A percentile compares a stretch with the other conserved stretches of the same genome.
These are phyloP conservation scores for Hypoxylon fragiforme DNA, from an alignment of 495 filamentous ascomycete genomes.

Conservation along the genomic window DNA sequence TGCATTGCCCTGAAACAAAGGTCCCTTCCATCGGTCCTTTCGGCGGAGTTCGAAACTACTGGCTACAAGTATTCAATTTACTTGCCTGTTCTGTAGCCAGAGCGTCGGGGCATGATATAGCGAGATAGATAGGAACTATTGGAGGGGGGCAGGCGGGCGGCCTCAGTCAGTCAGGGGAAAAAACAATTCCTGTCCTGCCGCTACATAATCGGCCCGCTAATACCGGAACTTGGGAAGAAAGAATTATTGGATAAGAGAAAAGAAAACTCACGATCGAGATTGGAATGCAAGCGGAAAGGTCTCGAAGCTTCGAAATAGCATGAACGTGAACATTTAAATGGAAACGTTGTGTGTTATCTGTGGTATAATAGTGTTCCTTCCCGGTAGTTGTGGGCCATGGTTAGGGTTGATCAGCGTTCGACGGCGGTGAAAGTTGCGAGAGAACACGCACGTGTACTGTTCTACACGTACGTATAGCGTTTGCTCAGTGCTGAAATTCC, in stretches of 20 bases:
- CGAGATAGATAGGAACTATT: too few species aligned
- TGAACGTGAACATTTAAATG: too few species aligned
- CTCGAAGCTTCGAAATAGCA: background rate
- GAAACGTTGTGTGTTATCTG: constrained; percentile 14
- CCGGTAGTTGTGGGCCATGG: constrained; percentile 13
- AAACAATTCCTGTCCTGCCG: constrained; percentile 18
- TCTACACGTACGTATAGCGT: constrained; percentile 10
- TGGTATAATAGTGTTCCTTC: too few species aligned
- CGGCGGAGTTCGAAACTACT: too few species aligned
- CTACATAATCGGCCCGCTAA: constrained; percentile 28
- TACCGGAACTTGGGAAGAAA: constrained; percentile 13
- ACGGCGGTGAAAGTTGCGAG: constrained; percentile 18
- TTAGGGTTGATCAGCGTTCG: constrained; percentile 2
- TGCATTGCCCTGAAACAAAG: background rate
- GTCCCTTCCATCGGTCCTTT: constrained; percentile 25
- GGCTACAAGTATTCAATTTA: too few species aligned
- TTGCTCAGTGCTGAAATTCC: constrained; percentile 14
- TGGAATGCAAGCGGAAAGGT: constrained; percentile 4
- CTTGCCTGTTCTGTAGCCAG: constrained; percentile 9
- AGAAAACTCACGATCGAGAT: constrained; percentile 14
- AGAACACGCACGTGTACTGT: too few species aligned
- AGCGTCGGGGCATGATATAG: constrained; percentile 18
- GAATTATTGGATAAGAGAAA: constrained; percentile 8
- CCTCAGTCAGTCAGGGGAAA: constrained; percentile 18
- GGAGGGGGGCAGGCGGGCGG: too few species aligned